These are phyloP conservation scores for Fraxinus baroniana DNA, from an alignment of 305 asterid genomes.

Conservation along the genomic window DNA sequence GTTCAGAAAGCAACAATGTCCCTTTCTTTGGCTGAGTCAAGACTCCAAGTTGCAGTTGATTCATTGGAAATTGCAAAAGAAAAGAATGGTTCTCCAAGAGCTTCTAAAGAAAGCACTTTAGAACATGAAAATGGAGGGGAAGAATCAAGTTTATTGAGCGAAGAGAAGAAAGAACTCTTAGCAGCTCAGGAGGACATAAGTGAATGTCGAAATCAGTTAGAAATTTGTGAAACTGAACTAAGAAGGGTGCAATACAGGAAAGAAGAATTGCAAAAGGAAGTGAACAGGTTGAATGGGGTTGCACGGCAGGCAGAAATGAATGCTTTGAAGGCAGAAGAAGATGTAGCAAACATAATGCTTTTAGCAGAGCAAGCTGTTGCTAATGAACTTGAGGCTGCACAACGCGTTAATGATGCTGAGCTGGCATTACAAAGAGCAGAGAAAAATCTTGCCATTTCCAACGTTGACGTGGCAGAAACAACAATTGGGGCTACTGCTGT, in stretches of 20 bases:
- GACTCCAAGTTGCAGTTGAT: conserved; percentile 63
- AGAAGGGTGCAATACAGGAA: conserved; percentile 64
- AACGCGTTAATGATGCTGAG: conserved; percentile 79
- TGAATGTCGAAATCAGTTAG: conserved; percentile 60
- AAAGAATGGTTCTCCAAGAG: conserved; percentile 35
- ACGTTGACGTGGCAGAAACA: conserved; percentile 48
- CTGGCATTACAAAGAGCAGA: conserved; percentile 84
- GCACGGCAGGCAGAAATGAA: conserved; percentile 69
- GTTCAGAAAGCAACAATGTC: conserved; percentile 65
- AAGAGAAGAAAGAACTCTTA: conserved; percentile 54
- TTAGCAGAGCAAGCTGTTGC: conserved; percentile 99
- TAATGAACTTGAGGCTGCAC: conserved; percentile 87
- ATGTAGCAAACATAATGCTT: conserved; percentile 90
- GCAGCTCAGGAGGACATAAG: conserved; percentile 61
- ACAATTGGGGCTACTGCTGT: conserved; percentile 37
- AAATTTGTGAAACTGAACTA: conserved; percentile 67
- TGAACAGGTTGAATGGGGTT: conserved; percentile 64
- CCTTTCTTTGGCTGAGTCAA: conserved; percentile 85
- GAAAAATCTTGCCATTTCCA: conserved; percentile 57
- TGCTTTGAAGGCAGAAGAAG: conserved; percentile 84
- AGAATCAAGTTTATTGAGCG: conserved; percentile 33
- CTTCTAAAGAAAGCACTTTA: conserved; percentile 37
- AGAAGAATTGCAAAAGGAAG: conserved; percentile 84
- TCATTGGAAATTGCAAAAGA: conserved; percentile 45
- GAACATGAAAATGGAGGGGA: conserved; percentile 38